Evolutionary conservation across 352 stramenopile species (phyloP).

Genomic region (Pythium volutum): DNA sequence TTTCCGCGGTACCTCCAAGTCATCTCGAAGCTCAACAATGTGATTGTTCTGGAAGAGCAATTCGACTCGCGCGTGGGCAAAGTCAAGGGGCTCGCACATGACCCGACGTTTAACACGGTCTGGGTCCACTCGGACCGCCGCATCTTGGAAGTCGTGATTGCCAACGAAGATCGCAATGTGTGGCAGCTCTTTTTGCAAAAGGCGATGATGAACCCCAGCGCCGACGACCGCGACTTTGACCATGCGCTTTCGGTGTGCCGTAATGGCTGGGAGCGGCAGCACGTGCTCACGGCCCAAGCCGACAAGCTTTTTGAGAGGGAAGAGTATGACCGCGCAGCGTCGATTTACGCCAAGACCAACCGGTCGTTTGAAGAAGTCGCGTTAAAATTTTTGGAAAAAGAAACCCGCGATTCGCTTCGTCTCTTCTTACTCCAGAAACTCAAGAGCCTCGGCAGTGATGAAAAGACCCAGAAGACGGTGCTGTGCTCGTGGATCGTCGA

Average conservation of each 20-base stretch:
- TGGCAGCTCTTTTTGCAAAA: conserved; percentile 92
- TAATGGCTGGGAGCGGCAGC: conserved; percentile 76
- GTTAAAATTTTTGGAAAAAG: conserved; percentile 89
- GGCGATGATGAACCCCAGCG: conserved; percentile 50
- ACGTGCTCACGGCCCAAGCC: conserved; percentile 86
- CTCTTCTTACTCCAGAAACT: conserved; percentile 90
- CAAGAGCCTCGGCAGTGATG: conserved; percentile 65
- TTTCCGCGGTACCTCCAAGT: conserved; percentile 81
- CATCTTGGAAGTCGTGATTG: conserved; percentile 74
- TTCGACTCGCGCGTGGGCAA: conserved; percentile 78
- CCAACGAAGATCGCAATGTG: conserved; percentile 89
- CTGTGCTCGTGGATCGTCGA: conserved; percentile 93
- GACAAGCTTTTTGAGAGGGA: conserved; percentile 88
- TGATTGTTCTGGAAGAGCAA: conserved; percentile 81
- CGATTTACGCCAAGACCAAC: conserved; percentile 88
- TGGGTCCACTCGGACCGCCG: conserved; percentile 82
- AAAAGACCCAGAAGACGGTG: conserved; percentile 92
- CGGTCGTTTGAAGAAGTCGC: conserved; percentile 91
- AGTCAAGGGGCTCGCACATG: conserved; percentile 56
- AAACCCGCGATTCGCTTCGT: conserved; percentile 77
- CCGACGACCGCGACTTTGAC: conserved; percentile 87
- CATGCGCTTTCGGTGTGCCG: conserved; percentile 83
- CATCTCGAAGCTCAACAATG: conserved; percentile 84
- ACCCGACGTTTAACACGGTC: conserved; percentile 80
- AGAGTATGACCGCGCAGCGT: conserved; percentile 81